phyloP scores from a whole-genome alignment of 208 protist genomes.

The Trypanosomatidae sp. region DNA sequence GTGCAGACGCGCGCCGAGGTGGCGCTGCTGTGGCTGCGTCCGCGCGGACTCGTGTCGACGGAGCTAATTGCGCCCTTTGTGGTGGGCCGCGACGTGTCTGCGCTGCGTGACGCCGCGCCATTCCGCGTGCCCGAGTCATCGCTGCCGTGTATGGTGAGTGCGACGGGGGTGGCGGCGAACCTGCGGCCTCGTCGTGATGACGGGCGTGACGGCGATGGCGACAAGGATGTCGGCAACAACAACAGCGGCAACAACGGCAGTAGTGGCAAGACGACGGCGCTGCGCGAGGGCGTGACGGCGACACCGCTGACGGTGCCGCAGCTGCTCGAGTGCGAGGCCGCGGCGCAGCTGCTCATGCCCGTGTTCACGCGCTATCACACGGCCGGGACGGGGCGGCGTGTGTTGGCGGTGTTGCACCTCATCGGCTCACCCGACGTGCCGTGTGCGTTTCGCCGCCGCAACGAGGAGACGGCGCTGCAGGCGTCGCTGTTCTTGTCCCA shows the following conservation, averaged over 20 bases:
- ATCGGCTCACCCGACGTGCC: constrained; percentile 61
- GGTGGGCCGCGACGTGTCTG: constrained; percentile 48
- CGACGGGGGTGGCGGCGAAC: constrained; percentile 71
- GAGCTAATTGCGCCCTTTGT: constrained; percentile 84
- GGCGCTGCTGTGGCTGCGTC: constrained; percentile 68
- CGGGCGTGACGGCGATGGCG: not conserved
- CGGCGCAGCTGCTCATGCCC: constrained; percentile 69
- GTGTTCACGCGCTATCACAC: constrained; percentile 46
- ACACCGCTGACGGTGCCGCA: constrained; percentile 42
- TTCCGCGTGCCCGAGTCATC: constrained; percentile 63
- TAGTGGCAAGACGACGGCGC: not conserved
- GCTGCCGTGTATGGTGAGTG: constrained; percentile 50
- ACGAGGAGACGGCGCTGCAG: constrained; percentile 65
- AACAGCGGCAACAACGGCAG: not conserved
- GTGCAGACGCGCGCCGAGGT: constrained; percentile 51
- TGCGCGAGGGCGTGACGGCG: constrained; percentile 6
- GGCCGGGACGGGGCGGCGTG: constrained; percentile 4
- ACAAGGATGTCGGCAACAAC: not conserved
- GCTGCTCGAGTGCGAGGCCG: constrained; percentile 52
- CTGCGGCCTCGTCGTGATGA: constrained; percentile 18
- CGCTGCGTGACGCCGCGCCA: constrained; percentile 49
- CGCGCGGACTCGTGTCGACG: constrained; percentile 42
- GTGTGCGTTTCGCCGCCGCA: constrained; percentile 62
- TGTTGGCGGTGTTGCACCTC: constrained; percentile 67
- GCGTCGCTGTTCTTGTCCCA: constrained; percentile 55